phyloP scores from a whole-genome alignment of 306 rosid genomes.

The Nissolia schottii region DNA sequence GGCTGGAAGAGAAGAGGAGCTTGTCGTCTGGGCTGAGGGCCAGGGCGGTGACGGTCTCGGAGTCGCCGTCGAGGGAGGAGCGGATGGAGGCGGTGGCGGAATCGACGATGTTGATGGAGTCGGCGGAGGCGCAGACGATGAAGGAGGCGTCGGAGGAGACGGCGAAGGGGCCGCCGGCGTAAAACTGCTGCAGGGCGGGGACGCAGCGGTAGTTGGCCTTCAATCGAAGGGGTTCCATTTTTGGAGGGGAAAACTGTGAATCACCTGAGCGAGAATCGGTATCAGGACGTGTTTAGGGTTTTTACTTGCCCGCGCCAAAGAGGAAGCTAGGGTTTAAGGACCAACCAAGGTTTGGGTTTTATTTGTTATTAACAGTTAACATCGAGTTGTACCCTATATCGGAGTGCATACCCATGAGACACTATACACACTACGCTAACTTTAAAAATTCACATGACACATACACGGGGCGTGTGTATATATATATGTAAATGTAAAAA shows the following conservation, averaged over 20 bases:
- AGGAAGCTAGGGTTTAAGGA: background rate
- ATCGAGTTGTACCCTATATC: no score
- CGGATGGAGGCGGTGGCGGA: constrained; percentile 60
- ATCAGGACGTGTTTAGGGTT: background rate
- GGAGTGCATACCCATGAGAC: no score
- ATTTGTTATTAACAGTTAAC: background rate
- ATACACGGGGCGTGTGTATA: no score
- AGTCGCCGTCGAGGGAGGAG: constrained; percentile 66
- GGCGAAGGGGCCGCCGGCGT: constrained; percentile 74
- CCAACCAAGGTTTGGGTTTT: background rate
- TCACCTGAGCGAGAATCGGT: background rate
- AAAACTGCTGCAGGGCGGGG: constrained; percentile 78
- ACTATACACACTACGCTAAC: no score
- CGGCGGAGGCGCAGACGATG: constrained; percentile 70
- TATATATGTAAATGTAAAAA: no score
- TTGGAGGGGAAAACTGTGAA: background rate
- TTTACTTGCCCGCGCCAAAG: background rate
- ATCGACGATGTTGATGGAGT: constrained; percentile 74
- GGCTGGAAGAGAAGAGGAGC: constrained; percentile 68
- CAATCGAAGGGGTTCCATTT: constrained; percentile 55
- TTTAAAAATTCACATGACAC: no score
- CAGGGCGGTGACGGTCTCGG: constrained; percentile 70
- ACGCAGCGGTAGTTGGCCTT: constrained; percentile 62
- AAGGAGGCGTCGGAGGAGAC: constrained; percentile 80
- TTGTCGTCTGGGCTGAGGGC: constrained; percentile 64